These are phyloP conservation scores for Rhodotorula sp. DNA, from an alignment of 1,284 basidiomycete genomes.

Conservation along the genomic window DNA sequence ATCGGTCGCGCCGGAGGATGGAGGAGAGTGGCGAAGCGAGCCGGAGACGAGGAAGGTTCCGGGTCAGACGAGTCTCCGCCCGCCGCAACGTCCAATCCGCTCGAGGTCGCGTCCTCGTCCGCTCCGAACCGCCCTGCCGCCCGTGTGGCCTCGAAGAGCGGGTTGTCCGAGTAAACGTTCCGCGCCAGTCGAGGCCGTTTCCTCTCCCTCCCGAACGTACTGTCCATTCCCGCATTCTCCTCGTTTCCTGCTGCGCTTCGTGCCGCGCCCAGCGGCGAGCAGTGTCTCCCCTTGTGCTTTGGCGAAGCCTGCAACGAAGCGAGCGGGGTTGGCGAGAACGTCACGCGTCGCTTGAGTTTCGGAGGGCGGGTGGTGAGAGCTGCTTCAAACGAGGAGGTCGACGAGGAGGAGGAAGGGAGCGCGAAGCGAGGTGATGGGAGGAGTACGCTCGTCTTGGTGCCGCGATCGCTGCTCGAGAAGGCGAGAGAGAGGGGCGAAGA, in stretches of 20 bases:
- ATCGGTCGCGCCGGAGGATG: not conserved
- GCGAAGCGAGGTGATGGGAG: not conserved
- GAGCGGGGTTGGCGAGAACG: slow-evolving; percentile 31
- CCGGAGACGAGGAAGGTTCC: not conserved
- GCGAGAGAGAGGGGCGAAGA: not conserved
- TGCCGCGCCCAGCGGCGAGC: not conserved
- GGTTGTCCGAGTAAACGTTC: slow-evolving; percentile 15
- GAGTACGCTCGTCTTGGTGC: not conserved
- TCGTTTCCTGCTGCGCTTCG: not conserved
- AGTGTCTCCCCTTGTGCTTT: slow-evolving; percentile 12
- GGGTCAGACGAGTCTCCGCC: not conserved
- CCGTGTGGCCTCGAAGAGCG: not conserved
- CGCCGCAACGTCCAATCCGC: not conserved
- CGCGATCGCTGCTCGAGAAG: too few species aligned
- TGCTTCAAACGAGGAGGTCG: not conserved
- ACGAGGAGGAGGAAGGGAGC: not conserved
- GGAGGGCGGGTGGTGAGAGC: not conserved
- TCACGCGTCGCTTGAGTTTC: slow-evolving; percentile 9
- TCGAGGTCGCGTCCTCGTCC: not conserved
- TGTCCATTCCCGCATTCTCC: not conserved
- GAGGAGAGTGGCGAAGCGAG: not conserved
- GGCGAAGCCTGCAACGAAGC: slow-evolving; percentile 21
- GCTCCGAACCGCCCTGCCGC: not conserved
- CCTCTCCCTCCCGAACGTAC: not conserved
- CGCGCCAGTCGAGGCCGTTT: not conserved